Percentiles rank a stretch among this genome's conserved stretches.
Evolutionary conservation across 2,329 filamentous ascomycete species (phyloP).

Genomic region (Magnaporthales sp.): DNA sequence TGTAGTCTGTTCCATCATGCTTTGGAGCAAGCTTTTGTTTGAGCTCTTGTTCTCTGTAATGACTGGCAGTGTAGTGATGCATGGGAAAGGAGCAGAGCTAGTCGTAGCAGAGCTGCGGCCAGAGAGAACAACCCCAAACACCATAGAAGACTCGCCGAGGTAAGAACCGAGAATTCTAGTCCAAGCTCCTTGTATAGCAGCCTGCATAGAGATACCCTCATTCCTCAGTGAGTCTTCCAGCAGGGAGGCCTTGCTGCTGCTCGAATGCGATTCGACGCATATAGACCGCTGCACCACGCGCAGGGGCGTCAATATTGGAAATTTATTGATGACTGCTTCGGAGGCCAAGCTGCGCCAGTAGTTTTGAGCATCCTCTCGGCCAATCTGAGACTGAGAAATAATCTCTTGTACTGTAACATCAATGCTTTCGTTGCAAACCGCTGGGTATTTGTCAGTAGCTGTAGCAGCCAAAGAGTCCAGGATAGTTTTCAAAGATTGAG

Average conservation of each 20-base stretch:
- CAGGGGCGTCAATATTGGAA: constrained; percentile 67
- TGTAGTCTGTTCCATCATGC: constrained; percentile 58
- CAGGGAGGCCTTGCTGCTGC: constrained; percentile 26
- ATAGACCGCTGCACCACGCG: constrained; percentile 25
- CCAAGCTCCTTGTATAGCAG: constrained; percentile 71
- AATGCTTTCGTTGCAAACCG: constrained; percentile 14
- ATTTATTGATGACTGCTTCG: constrained; percentile 53
- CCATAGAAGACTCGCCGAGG: constrained; percentile 62
- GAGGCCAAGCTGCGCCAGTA: constrained; percentile 58
- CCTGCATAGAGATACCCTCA: constrained; percentile 64
- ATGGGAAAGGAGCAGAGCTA: constrained; percentile 59
- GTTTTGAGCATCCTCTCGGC: constrained; percentile 21
- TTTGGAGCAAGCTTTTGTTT: constrained; percentile 47
- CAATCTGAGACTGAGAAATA: constrained; percentile 23
- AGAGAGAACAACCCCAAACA: constrained; percentile 75
- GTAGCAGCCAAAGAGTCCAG: constrained; percentile 45
- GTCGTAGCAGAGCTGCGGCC: constrained; percentile 58
- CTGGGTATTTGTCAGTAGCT: constrained; percentile 12
- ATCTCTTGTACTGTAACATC: constrained; percentile 31
- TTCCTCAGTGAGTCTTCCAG: constrained; percentile 49
- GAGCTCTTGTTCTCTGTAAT: constrained; percentile 44
- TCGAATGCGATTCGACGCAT: constrained; percentile 26
- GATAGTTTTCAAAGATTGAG: constrained; percentile 59
- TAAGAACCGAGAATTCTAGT: constrained; percentile 66
- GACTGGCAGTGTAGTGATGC: constrained; percentile 73